A percentile compares a stretch with the other conserved stretches of the same genome.
Evolutionary conservation across 805 yeast species (phyloP).

Genomic region (Clavispora carvajalis): DNA sequence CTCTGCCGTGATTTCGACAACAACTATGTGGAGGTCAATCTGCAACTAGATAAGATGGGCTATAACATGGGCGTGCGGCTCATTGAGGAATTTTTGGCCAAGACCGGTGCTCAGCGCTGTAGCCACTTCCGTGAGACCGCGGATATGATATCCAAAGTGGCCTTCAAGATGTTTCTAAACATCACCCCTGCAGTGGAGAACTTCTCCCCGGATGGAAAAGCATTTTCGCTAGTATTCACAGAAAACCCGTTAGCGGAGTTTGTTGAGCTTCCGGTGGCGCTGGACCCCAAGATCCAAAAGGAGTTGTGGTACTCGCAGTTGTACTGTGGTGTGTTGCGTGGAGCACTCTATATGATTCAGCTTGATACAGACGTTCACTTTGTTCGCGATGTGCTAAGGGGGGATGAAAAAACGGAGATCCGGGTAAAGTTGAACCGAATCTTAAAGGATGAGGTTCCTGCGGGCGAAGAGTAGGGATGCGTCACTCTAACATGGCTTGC

Average conservation of each 20-base stretch:
- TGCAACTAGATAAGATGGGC: slow-evolving; percentile 88
- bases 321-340: slow-evolving; percentile 82
- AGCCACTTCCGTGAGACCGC: slow-evolving; percentile 76
- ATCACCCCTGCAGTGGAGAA: slow-evolving; percentile 68
- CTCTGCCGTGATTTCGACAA: slow-evolving; percentile 75
- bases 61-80: slow-evolving; percentile 87
- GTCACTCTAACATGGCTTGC: too few relatives aligned
- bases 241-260: slow-evolving; percentile 94
- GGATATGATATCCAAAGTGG: slow-evolving; percentile 78
- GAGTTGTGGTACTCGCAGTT: slow-evolving; percentile 93
- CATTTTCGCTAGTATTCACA: slow-evolving; percentile 64
- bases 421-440: slow-evolving; percentile 65
- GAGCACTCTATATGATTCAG: slow-evolving; percentile 94
- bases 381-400: slow-evolving; percentile 74
- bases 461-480: slow-evolving; percentile 72
- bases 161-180: slow-evolving; percentile 85
- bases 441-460: slow-evolving; percentile 91
- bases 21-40: slow-evolving; percentile 74
- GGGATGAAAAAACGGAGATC: slow-evolving; percentile 77
- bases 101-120: slow-evolving; percentile 83
- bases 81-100: slow-evolving; percentile 89
- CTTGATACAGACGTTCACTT: slow-evolving; percentile 81
- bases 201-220: slow-evolving; percentile 73
- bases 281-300: slow-evolving; percentile 60
- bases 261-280: slow-evolving; percentile 75